Base-by-base conservation (phyloP, 2,329 filamentous ascomycete genomes). In the Phyllosticta capitalensis region DNA sequence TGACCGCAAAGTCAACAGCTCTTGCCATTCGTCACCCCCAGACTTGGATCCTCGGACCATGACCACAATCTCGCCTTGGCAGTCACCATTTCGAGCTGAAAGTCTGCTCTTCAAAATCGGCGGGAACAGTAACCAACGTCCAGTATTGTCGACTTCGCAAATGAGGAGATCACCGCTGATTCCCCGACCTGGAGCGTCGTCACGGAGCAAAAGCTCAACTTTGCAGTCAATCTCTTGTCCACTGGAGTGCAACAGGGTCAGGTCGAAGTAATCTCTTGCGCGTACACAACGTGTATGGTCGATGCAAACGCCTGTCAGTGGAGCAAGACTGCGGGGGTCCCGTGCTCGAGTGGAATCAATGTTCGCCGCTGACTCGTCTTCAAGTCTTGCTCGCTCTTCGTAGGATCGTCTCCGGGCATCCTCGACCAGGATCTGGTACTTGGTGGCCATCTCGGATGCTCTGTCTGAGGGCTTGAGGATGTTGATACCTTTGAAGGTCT, bases 161-260 rank as follows among this genome's bases (percentile, higher is more conserved):
- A 99, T 87, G 21, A 99, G 81, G n/a, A 99, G 71, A 71, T 99
- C 94, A 6, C 92, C 91, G 54, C 82, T 78, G 63, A 87, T 83
- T 2, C 82, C 82, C 38, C 82, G 79, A 54, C 83, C 82, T n/a
- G 81, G 79, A 22, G 84, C 79, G 65, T 90, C 90, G 68, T 97
- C 92, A 68, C 94, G 84, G 64, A 92, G 82, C 14, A 97, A 81
- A 28, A 99, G 71, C 71, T 99, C 94, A 17, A 96, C 84, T 65
- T 89, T 88, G 69, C 94, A 96, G 66, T 90, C 90, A 52, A 99
- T 81, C 62, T 91, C 81, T 70, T 97, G 92, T 1, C 92, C 92
- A 67, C 84, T 96, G 1, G 92, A 95, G 72, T 99, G 94, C 55
- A 83, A 81, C 14, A 99, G 75, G 62, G 92, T 87, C 66, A 99